Evolutionary conservation across 2,329 filamentous ascomycete species (phyloP).

Genomic region (Pseudocercospora fijiensis): DNA sequence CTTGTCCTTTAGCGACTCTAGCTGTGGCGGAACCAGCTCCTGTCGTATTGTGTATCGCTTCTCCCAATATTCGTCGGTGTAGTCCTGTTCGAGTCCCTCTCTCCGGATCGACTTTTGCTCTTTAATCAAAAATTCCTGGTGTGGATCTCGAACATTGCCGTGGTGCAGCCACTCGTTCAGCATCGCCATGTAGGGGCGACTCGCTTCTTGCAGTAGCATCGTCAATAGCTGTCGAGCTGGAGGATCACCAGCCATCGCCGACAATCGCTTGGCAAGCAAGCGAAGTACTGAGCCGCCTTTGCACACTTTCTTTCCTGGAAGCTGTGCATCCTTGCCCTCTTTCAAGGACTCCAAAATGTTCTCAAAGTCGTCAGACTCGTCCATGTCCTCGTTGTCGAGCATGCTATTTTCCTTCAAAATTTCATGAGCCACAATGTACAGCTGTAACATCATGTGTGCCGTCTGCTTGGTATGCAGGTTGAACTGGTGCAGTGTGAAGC

Average conservation of each 20-base stretch:
- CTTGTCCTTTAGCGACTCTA: constrained; percentile 88
- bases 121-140: constrained; percentile 90
- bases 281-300: constrained; percentile 96
- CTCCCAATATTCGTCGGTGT: constrained; percentile 99
- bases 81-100: constrained; percentile 89
- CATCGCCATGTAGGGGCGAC: constrained; percentile 95
- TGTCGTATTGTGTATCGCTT: constrained; percentile 93
- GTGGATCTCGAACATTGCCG: constrained; percentile 89
- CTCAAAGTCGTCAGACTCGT: constrained; percentile 76
- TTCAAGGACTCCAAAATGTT: constrained; percentile 87
- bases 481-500: constrained; percentile 88
- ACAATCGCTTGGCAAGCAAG: constrained; percentile 77
- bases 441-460: constrained; percentile 83
- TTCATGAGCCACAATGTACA: constrained; percentile 85
- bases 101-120: constrained; percentile 93
- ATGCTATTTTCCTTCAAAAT: constrained; percentile 84
- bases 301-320: constrained; percentile 85
- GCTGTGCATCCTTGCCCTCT: constrained; percentile 80
- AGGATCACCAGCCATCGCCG: constrained; percentile 90
- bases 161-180: constrained; percentile 98
- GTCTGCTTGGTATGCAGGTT: constrained; percentile 90
- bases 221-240: constrained; percentile 79
- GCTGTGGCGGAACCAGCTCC: constrained; percentile 84
- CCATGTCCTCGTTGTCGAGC: constrained; percentile 69
- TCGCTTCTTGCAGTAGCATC: constrained; percentile 79